Conservation (phyloP, 139 green algal species). For the Micromonas commoda region DNA sequence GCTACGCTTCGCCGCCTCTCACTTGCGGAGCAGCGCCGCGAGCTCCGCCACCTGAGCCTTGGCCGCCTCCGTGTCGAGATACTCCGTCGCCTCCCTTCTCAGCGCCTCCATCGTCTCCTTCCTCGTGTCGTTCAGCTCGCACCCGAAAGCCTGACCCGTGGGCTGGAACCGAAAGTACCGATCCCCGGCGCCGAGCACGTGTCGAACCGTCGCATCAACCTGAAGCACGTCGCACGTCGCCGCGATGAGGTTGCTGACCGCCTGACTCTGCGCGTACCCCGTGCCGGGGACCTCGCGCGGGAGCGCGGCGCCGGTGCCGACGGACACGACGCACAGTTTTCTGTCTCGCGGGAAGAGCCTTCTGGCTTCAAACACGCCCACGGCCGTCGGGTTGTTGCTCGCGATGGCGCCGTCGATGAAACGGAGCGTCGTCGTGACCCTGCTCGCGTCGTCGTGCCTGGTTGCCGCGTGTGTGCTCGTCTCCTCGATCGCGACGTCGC, state of each 20-base stretch:
- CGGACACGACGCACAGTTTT: conserved; percentile 24
- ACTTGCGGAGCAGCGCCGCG: neutral
- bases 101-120: neutral
- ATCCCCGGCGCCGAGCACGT: conserved; percentile 23
- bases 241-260: conserved; percentile 28
- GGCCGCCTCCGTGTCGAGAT: neutral
- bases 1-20: no score
- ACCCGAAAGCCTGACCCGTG: conserved; percentile 17
- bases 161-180: conserved; percentile 35
- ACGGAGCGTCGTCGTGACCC: conserved; percentile 5
- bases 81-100: neutral
- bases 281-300: conserved; percentile 4
- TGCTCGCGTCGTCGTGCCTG: neutral
- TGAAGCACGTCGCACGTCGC: conserved; percentile 24
- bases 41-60: neutral
- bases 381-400: conserved; percentile 33
- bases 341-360: conserved; percentile 1
- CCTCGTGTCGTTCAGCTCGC: conserved; percentile 15
- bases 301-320: conserved; percentile 26
- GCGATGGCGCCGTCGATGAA: conserved; percentile 36
- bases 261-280: neutral
- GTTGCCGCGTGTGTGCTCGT: neutral
- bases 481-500: neutral
- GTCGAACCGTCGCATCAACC: conserved; percentile 25
- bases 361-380: conserved; percentile 27